These are phyloP conservation scores for Aulographum hederae DNA, from an alignment of 2,329 filamentous ascomycete genomes.

Conservation along the genomic window DNA sequence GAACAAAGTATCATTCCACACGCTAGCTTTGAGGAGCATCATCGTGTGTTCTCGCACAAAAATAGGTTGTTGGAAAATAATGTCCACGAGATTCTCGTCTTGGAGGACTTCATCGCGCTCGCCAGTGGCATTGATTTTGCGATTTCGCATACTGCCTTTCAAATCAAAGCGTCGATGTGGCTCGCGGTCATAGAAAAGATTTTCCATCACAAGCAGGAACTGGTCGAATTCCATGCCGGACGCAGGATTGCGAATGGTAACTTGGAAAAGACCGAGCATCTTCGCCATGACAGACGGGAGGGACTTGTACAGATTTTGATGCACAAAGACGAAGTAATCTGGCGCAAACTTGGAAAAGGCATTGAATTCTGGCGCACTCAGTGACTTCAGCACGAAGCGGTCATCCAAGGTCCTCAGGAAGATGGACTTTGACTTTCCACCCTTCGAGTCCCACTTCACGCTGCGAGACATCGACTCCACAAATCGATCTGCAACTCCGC, in stretches of 20 bases:
- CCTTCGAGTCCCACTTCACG: conserved; percentile 94
- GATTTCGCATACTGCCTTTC: conserved; percentile 96
- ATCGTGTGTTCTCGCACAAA: conserved; percentile 94
- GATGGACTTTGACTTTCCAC: conserved; percentile 92
- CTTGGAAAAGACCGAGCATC: conserved; percentile 97
- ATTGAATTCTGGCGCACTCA: conserved; percentile 79
- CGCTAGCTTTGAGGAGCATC: conserved; percentile 74
- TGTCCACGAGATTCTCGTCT: conserved; percentile 98
- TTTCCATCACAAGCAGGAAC: conserved; percentile 91
- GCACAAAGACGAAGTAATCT: conserved; percentile 95
- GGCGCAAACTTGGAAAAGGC: conserved; percentile 92
- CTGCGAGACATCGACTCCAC: conserved; percentile 90
- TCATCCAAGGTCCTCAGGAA: conserved; percentile 95
- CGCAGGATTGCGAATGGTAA: conserved; percentile 85
- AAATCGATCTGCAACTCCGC: conserved; percentile 81
- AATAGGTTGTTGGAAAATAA: conserved; percentile 91
- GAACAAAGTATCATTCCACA: conserved; percentile 97
- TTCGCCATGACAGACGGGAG: conserved; percentile 94
- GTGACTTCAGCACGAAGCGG: conserved; percentile 76
- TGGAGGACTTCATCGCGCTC: conserved; percentile 91
- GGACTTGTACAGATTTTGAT: conserved; percentile 80
- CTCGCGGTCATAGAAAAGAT: conserved; percentile 86
- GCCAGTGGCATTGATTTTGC: conserved; percentile 88
- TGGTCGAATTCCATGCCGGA: conserved; percentile 90
- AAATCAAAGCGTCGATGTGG: conserved; percentile 73